These are phyloP conservation scores for Thalassiosira mediterranea DNA, from an alignment of 352 stramenopile genomes.

Conservation along the genomic window DNA sequence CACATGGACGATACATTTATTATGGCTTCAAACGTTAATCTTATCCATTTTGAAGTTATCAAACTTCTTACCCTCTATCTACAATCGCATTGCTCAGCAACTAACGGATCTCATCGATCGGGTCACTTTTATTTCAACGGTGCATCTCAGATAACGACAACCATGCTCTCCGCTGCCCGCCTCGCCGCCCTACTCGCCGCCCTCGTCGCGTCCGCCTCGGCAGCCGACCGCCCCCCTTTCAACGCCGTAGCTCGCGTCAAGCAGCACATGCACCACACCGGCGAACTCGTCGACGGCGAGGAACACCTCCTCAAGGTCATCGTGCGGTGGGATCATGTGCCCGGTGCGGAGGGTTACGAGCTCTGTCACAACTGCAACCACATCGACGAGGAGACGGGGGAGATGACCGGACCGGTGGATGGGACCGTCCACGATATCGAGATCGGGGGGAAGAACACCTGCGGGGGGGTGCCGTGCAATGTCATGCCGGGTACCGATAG, in stretches of 20 bases:
- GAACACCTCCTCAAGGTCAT: slow-evolving; percentile 39
- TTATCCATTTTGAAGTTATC: too few species aligned
- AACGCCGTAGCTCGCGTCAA: slow-evolving; percentile 27
- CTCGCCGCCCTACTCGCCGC: not conserved
- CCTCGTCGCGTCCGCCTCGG: not conserved
- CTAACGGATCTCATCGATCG: too few species aligned
- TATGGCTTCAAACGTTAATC: too few species aligned
- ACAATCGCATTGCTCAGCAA: too few species aligned
- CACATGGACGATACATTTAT: too few species aligned
- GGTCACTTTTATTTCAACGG: too few species aligned
- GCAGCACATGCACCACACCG: slow-evolving; percentile 19
- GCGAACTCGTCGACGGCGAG: slow-evolving; percentile 29
- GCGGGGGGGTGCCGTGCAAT: slow-evolving; percentile 5
- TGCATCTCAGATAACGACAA: not conserved
- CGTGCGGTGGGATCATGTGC: slow-evolving; percentile 23
- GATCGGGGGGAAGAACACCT: not conserved
- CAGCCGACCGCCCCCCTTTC: not conserved
- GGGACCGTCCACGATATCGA: not conserved
- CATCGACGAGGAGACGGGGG: slow-evolving; percentile 14
- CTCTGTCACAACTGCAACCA: slow-evolving; percentile 41
- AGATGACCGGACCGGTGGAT: not conserved
- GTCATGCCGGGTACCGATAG: slow-evolving; percentile 9
- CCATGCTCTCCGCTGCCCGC: not conserved
- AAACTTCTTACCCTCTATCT: too few species aligned
- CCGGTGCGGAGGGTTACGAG: slow-evolving; percentile 24